A percentile compares a stretch with the other conserved stretches of the same genome.
Evolutionary conservation across 352 stramenopile species (phyloP).

Genomic region (Aphanomyces euteiches): DNA sequence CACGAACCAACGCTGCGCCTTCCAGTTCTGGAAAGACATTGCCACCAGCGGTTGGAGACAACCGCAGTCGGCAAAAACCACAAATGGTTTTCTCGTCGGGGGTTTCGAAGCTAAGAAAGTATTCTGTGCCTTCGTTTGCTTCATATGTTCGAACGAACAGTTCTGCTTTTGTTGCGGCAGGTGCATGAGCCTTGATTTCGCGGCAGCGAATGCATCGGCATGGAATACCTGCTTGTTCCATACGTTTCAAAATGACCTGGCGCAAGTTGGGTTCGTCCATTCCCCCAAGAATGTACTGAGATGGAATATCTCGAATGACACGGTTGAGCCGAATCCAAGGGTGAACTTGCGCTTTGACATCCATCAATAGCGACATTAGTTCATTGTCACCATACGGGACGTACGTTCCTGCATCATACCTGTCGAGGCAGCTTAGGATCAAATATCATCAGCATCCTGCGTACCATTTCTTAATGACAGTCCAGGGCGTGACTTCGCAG

Average conservation of each 20-base stretch:
- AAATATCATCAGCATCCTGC: not conserved
- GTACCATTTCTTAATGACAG: conserved; percentile 84
- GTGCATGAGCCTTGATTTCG: conserved; percentile 86
- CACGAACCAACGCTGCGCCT: conserved; percentile 78
- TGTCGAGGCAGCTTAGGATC: conserved; percentile 5
- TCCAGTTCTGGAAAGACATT: conserved; percentile 73
- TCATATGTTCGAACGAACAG: conserved; percentile 77
- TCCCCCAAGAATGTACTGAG: conserved; percentile 90
- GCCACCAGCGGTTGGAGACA: conserved; percentile 61
- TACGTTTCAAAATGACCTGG: conserved; percentile 84
- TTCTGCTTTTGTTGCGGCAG: conserved; percentile 63
- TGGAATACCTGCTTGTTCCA: conserved; percentile 59
- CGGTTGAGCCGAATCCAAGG: conserved; percentile 94
- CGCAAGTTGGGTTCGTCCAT: conserved; percentile 90
- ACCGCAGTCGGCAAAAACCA: conserved; percentile 83
- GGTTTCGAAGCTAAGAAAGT: conserved; percentile 92
- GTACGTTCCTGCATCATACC: conserved; percentile 82
- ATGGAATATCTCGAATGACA: conserved; percentile 92
- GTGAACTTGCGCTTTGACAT: conserved; percentile 87
- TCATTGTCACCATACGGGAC: conserved; percentile 85
- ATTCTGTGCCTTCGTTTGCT: conserved; percentile 83
- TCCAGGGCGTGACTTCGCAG: conserved; percentile 90
- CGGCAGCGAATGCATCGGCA: conserved; percentile 90
- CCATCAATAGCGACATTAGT: conserved; percentile 86
- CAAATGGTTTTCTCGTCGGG: conserved; percentile 87